Evolutionary conservation across 2,329 filamentous ascomycete genomes (phyloP), one percentile per base, ranked within the genome.

Genomic region (Reticulascus tulasneorum): DNA sequence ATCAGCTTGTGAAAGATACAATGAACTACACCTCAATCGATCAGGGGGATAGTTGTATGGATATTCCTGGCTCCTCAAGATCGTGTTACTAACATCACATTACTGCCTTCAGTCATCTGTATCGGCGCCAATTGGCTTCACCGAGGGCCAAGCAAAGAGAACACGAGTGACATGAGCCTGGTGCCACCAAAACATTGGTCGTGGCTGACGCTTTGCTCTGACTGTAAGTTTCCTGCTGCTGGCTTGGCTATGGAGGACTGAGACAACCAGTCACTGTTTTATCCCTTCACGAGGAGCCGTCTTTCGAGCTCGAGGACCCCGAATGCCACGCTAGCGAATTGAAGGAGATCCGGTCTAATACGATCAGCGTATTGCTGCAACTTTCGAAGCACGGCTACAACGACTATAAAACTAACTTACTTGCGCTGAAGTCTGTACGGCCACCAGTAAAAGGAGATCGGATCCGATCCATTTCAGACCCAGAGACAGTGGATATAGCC

Each of bases 1-100:
- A 63, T 42, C 32, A 76, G 20, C 69, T 87, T 26, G 75, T 83
- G 6, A 72, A 84, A 44, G 74, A 82, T 36, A 81, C 86, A n/a
- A 83, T 83, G 67, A 84, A 87, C 54, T 89, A 84, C 56, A 82
- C 79, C 11, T 83, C 82, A 1, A 74, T 86, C 11, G 84, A 89
- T 49, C 75, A 82, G 55, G 84, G 82, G 1, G 62, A 69, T 12
- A 71, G 68, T 54, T 86, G 82, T 79, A 62, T 49, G 67, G 54
- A 5, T 12, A 19, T 7, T 12, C 7, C 15, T 16, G 21, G 21
- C 19, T n/a, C 9, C 9, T 25, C 9, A 23, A 20, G 7, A 9
- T 16, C 13, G n/a, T n/a, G n/a, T 11, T 20, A 13, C 18, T 29
- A 22, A 21, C 29, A 34, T 29, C 23, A 47, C 50, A 57, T 36